Percentiles rank a stretch among this genome's conserved stretches.
Evolutionary conservation across 208 protist species (phyloP).

Genomic region (Acanthamoeba healyi): DNA sequence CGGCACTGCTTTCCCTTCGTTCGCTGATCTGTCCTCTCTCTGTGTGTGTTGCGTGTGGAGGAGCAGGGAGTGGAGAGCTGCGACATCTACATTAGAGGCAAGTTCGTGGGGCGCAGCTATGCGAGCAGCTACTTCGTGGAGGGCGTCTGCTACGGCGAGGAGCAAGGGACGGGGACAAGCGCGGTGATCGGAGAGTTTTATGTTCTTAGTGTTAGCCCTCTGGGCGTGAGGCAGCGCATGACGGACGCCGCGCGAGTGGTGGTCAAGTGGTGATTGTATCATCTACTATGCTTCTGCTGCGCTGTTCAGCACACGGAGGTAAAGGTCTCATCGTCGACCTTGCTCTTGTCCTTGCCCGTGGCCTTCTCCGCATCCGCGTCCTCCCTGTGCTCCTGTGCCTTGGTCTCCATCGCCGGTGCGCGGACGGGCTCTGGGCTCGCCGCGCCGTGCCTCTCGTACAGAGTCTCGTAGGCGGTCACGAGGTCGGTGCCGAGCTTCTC

Average conservation of each 20-base stretch:
- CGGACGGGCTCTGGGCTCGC: not conserved
- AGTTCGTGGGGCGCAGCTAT: constrained; percentile 30
- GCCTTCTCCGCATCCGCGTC: not conserved
- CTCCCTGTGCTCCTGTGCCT: not conserved
- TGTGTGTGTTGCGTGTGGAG: not conserved
- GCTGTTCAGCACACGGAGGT: constrained; percentile 25
- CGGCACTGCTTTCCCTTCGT: no score
- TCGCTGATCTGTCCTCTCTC: not conserved
- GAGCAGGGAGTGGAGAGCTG: constrained; percentile 13
- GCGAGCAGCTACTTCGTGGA: not conserved
- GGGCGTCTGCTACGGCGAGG: not conserved
- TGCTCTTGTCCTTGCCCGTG: constrained; percentile 2
- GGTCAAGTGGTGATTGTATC: constrained; percentile 16
- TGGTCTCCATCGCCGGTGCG: not conserved
- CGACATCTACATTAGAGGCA: constrained; percentile 26
- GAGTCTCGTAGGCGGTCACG: constrained; percentile 36
- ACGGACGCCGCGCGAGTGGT: not conserved
- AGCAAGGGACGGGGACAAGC: not conserved
- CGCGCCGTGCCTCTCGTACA: constrained; percentile 38
- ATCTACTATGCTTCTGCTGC: no score
- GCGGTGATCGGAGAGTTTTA: not conserved
- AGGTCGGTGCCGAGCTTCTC: constrained; percentile 44
- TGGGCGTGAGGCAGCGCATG: not conserved
- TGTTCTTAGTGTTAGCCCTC: constrained; percentile 10
- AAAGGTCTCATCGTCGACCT: constrained; percentile 47